Conservation (phyloP, 306 rosid genomes). For the Parietaria judaica region DNA sequence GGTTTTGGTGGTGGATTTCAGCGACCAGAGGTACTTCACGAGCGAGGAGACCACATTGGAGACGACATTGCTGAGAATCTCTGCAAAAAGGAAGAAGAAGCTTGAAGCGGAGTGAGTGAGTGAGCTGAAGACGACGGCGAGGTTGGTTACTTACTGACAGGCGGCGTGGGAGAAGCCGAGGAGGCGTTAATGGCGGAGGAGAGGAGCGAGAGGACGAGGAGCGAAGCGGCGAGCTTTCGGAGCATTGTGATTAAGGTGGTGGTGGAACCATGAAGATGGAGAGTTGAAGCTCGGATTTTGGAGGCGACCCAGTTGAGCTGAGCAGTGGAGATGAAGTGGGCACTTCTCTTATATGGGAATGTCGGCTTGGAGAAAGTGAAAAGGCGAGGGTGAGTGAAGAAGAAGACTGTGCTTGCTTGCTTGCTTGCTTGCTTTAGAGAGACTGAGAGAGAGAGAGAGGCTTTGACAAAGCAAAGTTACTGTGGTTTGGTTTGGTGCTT, state of each 20-base stretch:
- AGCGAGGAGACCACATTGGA: slow-evolving; percentile 81
- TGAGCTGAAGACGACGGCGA: neutral
- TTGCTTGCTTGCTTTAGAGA: no score
- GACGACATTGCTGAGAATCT: slow-evolving; percentile 65
- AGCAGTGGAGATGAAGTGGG: slow-evolving; percentile 12
- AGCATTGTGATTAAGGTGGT: slow-evolving; percentile 37
- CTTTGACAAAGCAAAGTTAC: no score
- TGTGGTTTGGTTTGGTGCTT: no score
- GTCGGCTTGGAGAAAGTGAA: slow-evolving; percentile 12
- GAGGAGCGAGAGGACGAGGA: slow-evolving; percentile 41
- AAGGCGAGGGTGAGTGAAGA: slow-evolving; percentile 6
- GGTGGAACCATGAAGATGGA: slow-evolving; percentile 16
- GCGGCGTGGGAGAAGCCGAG: slow-evolving; percentile 70
- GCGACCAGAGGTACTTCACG: slow-evolving; percentile 78
- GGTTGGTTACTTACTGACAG: slow-evolving; percentile 57
- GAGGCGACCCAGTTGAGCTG: slow-evolving; percentile 31
- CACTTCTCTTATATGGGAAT: slow-evolving; percentile 18
- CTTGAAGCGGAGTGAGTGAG: no score
- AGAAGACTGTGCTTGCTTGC: slow-evolving; percentile 26
- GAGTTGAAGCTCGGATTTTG: slow-evolving; percentile 31
- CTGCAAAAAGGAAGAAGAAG: slow-evolving; percentile 28
- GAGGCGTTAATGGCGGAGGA: slow-evolving; percentile 37
- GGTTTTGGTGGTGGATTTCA: slow-evolving; percentile 62
- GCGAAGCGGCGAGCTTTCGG: slow-evolving; percentile 30
- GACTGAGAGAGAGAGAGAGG: slow-evolving; percentile 11